Evolutionary conservation across 306 rosid genomes (phyloP), one percentile per base, ranked within the genome.

Genomic region (Castanospermum australe): DNA sequence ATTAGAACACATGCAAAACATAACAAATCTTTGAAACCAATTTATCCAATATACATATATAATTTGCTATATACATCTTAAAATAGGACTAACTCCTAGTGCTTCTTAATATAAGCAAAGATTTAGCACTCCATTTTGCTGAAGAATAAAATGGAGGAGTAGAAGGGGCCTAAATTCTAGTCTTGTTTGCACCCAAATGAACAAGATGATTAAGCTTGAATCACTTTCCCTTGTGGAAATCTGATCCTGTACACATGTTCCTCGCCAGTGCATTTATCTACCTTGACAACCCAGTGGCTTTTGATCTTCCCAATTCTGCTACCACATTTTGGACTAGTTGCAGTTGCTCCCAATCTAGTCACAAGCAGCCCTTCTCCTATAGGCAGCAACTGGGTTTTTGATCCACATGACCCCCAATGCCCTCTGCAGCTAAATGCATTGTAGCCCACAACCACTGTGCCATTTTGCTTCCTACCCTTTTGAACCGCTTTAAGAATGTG

Each of bases 181-280:
- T 56, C 14, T 35, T 24, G 6, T 36, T 38, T 79, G 33, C n/a
- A 84, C 48, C 21, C 77, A 35, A 33, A 41, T 18, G 15, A 67
- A 57, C n/a, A 48, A 51, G 28, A 65, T 64, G 76, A 59, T 81
- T 35, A 88, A 81, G 93, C 92, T 13, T 85, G 80, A 87, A 91
- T 79, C 24, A 81, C 89, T 80, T 78, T 89, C 30, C 88, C 91
- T 3, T 83, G 92, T 28, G 90, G 92, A 71, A 36, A 57, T 83
- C 93, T 92, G 71, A 94, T 87, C 84, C 95, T 89, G 68, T 91
- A 94, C 52, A 94, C 99, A 79, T 92, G 99, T 78, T 94, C 99
- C 84, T 94, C 99, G 10, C 99, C 99, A 0, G 99, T 94, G 84
- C 92, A 87, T 47, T 92, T 91, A 76, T 94, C 99, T 18, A 94